A percentile compares a stretch with the other conserved stretches of the same genome.
Conservation (phyloP, 2,329 filamentous ascomycete species). For the Cadophora luteo-olivacea region DNA sequence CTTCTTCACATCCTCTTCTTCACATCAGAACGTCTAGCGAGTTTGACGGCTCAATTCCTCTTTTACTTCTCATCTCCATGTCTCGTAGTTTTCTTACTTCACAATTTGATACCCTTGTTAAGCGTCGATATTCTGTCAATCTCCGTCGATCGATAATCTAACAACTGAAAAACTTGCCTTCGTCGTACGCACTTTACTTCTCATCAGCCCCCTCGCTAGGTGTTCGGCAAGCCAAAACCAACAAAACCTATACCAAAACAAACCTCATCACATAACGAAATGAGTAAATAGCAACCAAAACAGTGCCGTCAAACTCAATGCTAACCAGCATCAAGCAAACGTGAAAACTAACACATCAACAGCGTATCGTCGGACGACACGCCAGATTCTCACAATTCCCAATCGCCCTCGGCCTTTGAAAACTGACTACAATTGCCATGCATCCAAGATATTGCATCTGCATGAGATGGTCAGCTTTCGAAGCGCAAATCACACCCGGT, state of each 20-base stretch:
- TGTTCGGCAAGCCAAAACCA: background rate
- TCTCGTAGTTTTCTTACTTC: too few species aligned
- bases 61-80: background rate
- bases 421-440: too few species aligned
- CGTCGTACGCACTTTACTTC: too few species aligned
- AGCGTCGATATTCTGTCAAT: too few species aligned
- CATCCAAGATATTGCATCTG: background rate
- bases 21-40: background rate
- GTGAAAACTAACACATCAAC: background rate
- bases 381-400: background rate
- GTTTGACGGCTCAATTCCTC: constrained; percentile 7
- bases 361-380: background rate
- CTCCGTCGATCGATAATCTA: too few species aligned
- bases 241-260: background rate
- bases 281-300: background rate
- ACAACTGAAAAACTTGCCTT: too few species aligned
- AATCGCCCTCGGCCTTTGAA: too few species aligned
- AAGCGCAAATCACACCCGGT: too few species aligned
- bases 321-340: background rate
- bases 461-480: background rate
- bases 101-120: too few species aligned
- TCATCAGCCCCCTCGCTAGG: too few species aligned
- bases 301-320: background rate
- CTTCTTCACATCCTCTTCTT: too few species aligned
- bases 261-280: background rate